A percentile compares a stretch with the other conserved stretches of the same genome.
phyloP scores from a whole-genome alignment of 345 rosid genomes.

The Eucalyptus decipiens region DNA sequence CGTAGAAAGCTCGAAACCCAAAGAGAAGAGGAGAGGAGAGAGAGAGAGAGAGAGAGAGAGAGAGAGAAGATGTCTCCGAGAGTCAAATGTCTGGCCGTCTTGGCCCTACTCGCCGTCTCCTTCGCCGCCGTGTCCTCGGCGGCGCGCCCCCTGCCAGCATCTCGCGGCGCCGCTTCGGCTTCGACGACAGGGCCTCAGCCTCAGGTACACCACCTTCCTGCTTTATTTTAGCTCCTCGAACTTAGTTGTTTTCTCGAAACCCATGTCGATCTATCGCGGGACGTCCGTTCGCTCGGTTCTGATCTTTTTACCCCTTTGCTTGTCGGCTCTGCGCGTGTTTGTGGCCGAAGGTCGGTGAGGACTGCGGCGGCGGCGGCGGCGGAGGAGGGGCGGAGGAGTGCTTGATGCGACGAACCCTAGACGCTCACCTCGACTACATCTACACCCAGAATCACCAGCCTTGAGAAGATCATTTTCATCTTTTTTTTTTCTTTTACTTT shows the following conservation, averaged over 20 bases:
- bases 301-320: neutral
- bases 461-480: neutral
- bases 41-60: neutral
- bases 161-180: neutral
- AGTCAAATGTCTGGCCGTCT: neutral
- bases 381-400: neutral
- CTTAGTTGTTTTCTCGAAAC: neutral
- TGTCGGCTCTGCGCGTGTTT: neutral
- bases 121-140: neutral
- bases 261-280: neutral
- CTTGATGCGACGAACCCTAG: constrained; percentile 5
- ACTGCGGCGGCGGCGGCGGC: neutral
- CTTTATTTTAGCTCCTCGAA: neutral
- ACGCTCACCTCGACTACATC: constrained; percentile 4
- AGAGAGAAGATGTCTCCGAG: neutral
- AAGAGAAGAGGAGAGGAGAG: neutral
- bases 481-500: neutral
- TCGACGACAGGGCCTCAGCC: neutral
- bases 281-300: neutral
- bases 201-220: neutral
- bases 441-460: constrained; percentile 3
- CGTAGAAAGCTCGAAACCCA: neutral
- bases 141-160: neutral
- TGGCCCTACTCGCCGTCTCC: neutral
- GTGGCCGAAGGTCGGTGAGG: neutral